Conservation (phyloP, 495 filamentous ascomycete genomes). For the Penicillium verhagenii region DNA sequence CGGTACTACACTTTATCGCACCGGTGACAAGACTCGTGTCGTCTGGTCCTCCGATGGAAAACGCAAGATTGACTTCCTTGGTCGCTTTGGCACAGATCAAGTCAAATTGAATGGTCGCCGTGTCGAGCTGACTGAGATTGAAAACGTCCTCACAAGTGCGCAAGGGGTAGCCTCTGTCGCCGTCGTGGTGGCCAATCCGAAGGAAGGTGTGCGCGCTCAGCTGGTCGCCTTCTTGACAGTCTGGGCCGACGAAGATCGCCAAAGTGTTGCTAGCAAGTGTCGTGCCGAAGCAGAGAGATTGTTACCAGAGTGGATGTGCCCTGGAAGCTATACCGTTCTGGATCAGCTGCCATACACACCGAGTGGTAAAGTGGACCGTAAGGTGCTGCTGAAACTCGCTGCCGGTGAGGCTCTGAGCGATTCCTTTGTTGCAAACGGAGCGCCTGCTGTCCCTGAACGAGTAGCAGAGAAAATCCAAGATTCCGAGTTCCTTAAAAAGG, state of each 20-base stretch:
- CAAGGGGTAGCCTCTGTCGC: conserved; percentile 20
- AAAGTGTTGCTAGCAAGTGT: neutral
- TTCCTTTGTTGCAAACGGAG: neutral
- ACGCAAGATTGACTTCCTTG: conserved; percentile 54
- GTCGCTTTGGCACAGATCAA: conserved; percentile 74
- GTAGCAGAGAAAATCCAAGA: neutral
- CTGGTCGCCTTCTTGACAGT: conserved; percentile 19
- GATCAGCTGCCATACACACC: neutral
- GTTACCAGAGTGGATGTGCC: neutral
- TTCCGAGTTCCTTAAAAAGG: neutral
- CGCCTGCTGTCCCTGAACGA: neutral
- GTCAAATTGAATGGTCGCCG: conserved; percentile 89
- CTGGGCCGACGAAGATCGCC: neutral
- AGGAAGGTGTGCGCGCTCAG: conserved; percentile 19
- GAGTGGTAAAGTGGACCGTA: neutral
- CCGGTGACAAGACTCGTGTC: conserved; percentile 67
- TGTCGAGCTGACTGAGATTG: conserved; percentile 87
- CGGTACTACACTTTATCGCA: conserved; percentile 67
- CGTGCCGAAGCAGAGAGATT: neutral
- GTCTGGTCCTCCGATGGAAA: conserved; percentile 38
- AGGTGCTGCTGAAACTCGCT: neutral
- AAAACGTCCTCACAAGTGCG: conserved; percentile 35
- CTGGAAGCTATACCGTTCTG: neutral
- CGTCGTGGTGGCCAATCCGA: conserved; percentile 16
- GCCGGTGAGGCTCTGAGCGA: neutral